Conservation (phyloP, 2,329 filamentous ascomycete genomes). For the Botrytis byssoidea region DNA sequence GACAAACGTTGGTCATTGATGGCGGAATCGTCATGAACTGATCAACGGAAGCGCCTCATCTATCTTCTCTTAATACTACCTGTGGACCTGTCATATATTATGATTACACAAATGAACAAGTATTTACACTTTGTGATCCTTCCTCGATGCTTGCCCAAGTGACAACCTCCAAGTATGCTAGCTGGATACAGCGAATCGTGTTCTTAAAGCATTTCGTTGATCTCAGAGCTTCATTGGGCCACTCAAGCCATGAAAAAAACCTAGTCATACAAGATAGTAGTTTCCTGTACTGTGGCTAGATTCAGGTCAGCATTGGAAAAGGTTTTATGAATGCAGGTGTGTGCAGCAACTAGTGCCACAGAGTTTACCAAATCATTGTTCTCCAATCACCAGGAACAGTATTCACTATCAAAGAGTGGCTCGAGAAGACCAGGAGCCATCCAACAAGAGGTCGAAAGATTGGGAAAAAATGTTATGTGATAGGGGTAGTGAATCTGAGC, state of each 20-base stretch:
- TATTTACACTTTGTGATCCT: background rate
- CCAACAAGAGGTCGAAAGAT: background rate
- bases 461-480: background rate
- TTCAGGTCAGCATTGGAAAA: background rate
- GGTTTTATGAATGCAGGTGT: no score
- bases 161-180: background rate
- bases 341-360: no score
- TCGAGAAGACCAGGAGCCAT: background rate
- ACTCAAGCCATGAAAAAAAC: background rate
- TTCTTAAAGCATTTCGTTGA: background rate
- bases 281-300: background rate
- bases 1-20: conserved; percentile 61
- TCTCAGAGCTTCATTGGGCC: fast-evolving
- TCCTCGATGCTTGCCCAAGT: background rate
- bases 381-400: background rate
- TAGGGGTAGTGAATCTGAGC: background rate
- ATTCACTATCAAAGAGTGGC: background rate
- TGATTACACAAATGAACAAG: background rate
- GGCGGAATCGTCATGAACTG: conserved; percentile 31
- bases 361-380: background rate
- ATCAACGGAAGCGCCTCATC: background rate
- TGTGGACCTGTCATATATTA: no score
- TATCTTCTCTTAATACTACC: background rate
- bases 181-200: background rate
- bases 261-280: background rate